Evolutionary conservation across 257 asterid genomes (phyloP).

Genomic region (Vinca minor): DNA sequence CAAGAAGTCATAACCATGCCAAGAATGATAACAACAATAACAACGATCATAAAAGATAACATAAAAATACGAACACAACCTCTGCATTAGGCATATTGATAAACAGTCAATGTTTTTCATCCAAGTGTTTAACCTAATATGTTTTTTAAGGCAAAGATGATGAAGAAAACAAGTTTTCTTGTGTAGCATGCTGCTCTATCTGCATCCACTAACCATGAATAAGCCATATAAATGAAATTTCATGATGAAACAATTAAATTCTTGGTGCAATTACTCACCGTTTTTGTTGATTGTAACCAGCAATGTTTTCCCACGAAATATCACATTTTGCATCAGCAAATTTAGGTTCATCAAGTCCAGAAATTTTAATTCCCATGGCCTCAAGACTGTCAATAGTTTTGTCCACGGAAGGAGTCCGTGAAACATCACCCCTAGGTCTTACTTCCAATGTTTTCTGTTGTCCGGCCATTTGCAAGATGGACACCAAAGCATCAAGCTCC

Average conservation of each 20-base stretch:
- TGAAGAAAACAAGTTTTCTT: background rate
- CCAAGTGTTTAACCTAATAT: background rate
- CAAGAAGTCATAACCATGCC: background rate
- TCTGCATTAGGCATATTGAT: background rate
- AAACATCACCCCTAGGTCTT: conserved; percentile 38
- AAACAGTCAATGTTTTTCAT: background rate
- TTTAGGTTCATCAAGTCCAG: conserved; percentile 52
- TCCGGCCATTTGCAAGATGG: conserved; percentile 57
- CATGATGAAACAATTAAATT: background rate
- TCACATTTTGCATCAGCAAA: conserved; percentile 35
- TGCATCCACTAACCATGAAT: background rate
- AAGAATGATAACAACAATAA: background rate
- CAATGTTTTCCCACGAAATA: conserved; percentile 89
- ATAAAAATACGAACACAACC: background rate
- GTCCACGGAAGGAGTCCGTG: conserved; percentile 33
- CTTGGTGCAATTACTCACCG: conserved; percentile 34
- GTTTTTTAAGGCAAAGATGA: background rate
- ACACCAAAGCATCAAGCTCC: conserved; percentile 80
- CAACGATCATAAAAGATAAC: background rate
- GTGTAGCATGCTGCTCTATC: background rate
- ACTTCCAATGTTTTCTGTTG: conserved; percentile 37
- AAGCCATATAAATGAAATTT: background rate
- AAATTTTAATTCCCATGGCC: conserved; percentile 78
- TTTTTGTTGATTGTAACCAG: conserved; percentile 81
- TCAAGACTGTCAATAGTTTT: conserved; percentile 61